Evolutionary conservation across 257 asterid species (phyloP), one percentile per base, ranked within the genome.

Genomic region (Oldenlandia corymbosa): DNA sequence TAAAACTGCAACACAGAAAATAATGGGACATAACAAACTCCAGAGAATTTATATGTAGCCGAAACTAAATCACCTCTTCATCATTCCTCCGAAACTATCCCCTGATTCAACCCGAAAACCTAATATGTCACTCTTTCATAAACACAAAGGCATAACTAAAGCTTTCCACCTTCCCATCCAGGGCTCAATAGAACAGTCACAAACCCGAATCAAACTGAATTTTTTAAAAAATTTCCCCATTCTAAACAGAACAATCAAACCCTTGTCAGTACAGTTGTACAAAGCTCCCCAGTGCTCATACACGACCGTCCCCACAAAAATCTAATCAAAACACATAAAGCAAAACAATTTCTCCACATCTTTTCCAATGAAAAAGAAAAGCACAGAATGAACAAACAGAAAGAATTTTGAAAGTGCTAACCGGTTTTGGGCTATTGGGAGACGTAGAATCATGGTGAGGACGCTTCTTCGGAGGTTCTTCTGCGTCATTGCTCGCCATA

Each of bases 381-480:
- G 5, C 26, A 47, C 27, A 47, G 53, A 47, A 47, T 1, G 7
- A 47, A 47, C 53, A 47, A 1, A 5, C 7, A n/a, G n/a, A n/a
- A n/a, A n/a, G n/a, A n/a, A 1, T 5, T 9, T 20, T 51, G 60
- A 9, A 7, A n/a, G 18, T 41, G 31, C 20, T 67, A 63, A 72
- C 26, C n/a, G 82, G 76, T 73, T 74, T 83, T 46, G 24, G 18
- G 53, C 82, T 78, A 68, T 83, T 86, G 2, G 80, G 78, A 62
- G 87, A 78, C 73, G 83, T 74, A 76, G 78, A 71, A 66, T 73
- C 74, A 73, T 71, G 80, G 64, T 85, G 91, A 30, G 80, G 91
- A 26, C 91, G 87, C 88, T 90, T 90, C 58, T 68, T 86, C 70
- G 72, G 84, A 13, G 91, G 91, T 77, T 83, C 84, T 26, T 66